Base-by-base conservation (phyloP, 163 green algal genomes). In the Scenedesmus sp. region DNA sequence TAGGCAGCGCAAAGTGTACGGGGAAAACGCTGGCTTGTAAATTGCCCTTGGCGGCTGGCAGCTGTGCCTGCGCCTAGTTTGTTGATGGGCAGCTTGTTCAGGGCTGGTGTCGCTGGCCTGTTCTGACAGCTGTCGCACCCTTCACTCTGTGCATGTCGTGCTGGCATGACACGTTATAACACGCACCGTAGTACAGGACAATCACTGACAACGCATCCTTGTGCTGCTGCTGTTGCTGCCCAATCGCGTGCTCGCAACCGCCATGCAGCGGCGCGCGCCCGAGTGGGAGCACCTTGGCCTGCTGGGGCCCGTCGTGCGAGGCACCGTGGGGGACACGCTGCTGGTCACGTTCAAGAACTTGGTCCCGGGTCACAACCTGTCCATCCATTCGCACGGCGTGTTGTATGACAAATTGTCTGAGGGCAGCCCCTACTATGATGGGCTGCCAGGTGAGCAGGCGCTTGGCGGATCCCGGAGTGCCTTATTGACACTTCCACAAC, bases 391-490 rank as follows among this genome's bases (percentile, higher is more conserved):
- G 7, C 96, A 98, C 73, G 96, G 96, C 44, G 94, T 98, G 91
- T 81, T 94, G 9, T 98, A 98, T 94, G 87, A 90, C 80, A 98
- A 98, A 93, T 81, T n/a, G 26, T 94, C 87, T 30, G 96, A 98
- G 90, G 96, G 96, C 70, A 87, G 94, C 1, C 93, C 93, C 33
- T 98, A 98, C 94, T 91, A 95, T 79, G 96, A 98, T 85, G 95
- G 95, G 46, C 61, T 89, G 30, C 81, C 88, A 94, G 83, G 65
- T 90, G 80, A 46, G 92, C 72, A 33, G 87, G 53, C 65, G 16
- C 26, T 15, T 76, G 61, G 2, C 73, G 40, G 4, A 3, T 61
- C 37, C n/a, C n/a, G n/a, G n/a, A n/a, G n/a, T n/a, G n/a, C n/a
- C n/a, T n/a, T n/a, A n/a, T n/a, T n/a, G n/a, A n/a, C n/a, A n/a